Conservation (phyloP, 148 eudicot species). For the Silene conica region DNA sequence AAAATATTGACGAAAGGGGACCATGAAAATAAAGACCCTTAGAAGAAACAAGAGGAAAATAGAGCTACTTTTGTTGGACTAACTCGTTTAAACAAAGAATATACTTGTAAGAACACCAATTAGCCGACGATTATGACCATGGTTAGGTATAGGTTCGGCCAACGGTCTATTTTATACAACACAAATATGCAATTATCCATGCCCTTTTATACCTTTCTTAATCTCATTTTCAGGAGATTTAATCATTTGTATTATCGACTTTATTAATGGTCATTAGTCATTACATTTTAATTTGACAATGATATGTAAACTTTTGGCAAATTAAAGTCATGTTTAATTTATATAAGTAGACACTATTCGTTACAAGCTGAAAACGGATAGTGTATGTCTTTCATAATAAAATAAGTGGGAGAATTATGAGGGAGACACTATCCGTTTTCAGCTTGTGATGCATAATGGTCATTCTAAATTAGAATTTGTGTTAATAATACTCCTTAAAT, state of each 20-base stretch:
- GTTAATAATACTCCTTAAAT: too few relatives aligned
- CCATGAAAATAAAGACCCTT: neutral
- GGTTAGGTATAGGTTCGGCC: conserved; percentile 23
- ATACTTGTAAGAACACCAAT: neutral
- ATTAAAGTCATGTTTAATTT: too few relatives aligned
- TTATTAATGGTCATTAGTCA: neutral
- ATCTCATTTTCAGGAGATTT: conserved; percentile 2
- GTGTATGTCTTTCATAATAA: too few relatives aligned
- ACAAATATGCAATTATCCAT: too few relatives aligned
- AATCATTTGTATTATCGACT: neutral
- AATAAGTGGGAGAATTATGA: too few relatives aligned
- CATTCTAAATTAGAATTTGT: too few relatives aligned
- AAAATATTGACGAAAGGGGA: neutral
- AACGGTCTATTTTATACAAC: conserved; percentile 2
- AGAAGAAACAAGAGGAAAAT: neutral
- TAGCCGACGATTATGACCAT: conserved; percentile 15
- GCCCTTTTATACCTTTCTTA: neutral
- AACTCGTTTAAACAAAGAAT: neutral
- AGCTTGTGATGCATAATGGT: too few relatives aligned
- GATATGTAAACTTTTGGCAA: neutral
- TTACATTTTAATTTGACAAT: neutral
- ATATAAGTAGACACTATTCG: too few relatives aligned
- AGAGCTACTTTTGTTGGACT: conserved; percentile 10
- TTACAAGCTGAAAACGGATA: too few relatives aligned
- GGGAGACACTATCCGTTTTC: too few relatives aligned